Percentiles rank a stretch among this genome's conserved stretches.
phyloP scores from a whole-genome alignment of 495 filamentous ascomycete genomes.

The Xylaria telfairii region DNA sequence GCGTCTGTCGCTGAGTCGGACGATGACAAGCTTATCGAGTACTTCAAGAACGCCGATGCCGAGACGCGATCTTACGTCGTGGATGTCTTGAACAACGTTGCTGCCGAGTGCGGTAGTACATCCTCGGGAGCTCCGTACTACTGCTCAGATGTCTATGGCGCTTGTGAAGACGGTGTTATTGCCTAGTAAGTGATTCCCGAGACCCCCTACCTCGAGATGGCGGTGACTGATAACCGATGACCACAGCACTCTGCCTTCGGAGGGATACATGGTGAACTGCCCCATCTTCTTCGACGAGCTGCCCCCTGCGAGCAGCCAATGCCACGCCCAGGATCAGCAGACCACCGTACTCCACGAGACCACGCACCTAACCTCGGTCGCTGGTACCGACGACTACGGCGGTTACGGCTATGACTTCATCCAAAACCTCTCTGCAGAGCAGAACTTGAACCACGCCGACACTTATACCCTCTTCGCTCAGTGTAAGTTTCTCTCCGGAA shows the following conservation, averaged over 20 bases:
- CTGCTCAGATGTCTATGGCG: conserved; percentile 57
- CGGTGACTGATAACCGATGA: not conserved
- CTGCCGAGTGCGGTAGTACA: conserved; percentile 54
- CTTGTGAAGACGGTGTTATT: conserved; percentile 58
- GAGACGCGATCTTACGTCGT: conserved; percentile 57
- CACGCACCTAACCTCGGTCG: conserved; percentile 64
- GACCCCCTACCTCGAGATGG: not conserved
- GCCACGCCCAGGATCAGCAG: conserved; percentile 65
- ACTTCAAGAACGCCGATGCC: conserved; percentile 64
- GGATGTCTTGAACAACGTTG: conserved; percentile 56
- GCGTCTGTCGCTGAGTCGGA: conserved; percentile 58
- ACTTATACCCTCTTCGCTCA: conserved; percentile 68
- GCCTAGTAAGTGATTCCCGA: conserved; percentile 43
- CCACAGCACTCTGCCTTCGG: conserved; percentile 52
- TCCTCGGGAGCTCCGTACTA: conserved; percentile 55
- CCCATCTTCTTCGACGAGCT: conserved; percentile 60
- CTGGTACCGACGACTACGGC: conserved; percentile 61
- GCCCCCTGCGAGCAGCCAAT: conserved; percentile 48
- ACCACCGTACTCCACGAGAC: conserved; percentile 68
- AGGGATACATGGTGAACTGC: conserved; percentile 62
- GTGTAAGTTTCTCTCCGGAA: conserved; percentile 11
- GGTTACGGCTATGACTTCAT: conserved; percentile 65
- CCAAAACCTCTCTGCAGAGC: conserved; percentile 44
- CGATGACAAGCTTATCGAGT: conserved; percentile 60
- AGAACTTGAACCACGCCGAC: conserved; percentile 67